Evolutionary conservation across 2,329 filamentous ascomycete genomes (phyloP).

Genomic region (Ophiostoma tasmaniense): DNA sequence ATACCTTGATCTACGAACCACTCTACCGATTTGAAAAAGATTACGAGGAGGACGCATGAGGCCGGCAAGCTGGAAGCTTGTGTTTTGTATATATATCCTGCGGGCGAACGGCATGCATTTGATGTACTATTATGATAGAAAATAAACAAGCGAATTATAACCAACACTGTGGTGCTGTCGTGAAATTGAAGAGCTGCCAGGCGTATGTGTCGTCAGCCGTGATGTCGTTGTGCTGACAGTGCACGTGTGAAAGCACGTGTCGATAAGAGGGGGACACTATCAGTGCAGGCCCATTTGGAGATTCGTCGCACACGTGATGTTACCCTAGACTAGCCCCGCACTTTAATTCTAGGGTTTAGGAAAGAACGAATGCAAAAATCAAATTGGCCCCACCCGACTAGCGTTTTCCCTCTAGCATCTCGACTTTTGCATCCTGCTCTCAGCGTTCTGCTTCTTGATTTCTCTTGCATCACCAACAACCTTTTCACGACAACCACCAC

Average conservation of each 20-base stretch:
- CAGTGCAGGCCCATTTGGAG: too few species aligned
- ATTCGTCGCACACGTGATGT: background rate
- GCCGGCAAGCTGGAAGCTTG: slow-evolving; percentile 3
- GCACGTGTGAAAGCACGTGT: background rate
- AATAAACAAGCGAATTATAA: slow-evolving; percentile 2
- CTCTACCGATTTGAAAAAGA: background rate
- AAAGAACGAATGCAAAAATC: background rate
- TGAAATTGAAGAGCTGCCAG: slow-evolving; percentile 13
- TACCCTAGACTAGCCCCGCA: slow-evolving; percentile 13
- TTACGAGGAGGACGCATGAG: background rate
- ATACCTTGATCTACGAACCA: too few species aligned
- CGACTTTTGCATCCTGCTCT: background rate
- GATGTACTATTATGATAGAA: slow-evolving; percentile 13
- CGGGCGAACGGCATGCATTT: background rate
- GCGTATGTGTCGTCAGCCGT: background rate
- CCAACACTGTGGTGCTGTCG: background rate
- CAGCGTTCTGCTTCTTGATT: background rate
- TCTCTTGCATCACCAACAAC: slow-evolving; percentile 13
- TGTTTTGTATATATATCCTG: slow-evolving; percentile 13
- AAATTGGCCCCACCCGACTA: slow-evolving; percentile 9
- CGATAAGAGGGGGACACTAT: background rate
- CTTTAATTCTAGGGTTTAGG: background rate
- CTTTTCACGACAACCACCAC: slow-evolving; percentile 23
- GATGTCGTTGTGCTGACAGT: background rate
- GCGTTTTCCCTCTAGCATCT: slow-evolving; percentile 7